phyloP scores from a whole-genome alignment of 208 protist genomes.

The Crithidia expoeki region DNA sequence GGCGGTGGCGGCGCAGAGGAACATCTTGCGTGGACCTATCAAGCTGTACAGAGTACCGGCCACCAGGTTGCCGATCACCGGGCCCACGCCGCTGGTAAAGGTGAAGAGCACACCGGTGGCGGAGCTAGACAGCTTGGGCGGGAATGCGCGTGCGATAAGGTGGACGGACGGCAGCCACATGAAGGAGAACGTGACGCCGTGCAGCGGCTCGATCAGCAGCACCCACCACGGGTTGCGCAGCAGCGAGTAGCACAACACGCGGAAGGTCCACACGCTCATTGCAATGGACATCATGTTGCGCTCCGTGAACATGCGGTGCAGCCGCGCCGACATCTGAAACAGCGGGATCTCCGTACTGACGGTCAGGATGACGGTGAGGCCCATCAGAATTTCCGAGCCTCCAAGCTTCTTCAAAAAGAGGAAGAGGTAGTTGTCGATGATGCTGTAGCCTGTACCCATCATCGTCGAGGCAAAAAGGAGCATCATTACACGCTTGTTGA shows the following conservation, averaged over 20 bases:
- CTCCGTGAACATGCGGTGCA: constrained; percentile 48
- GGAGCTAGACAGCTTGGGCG: constrained; percentile 44
- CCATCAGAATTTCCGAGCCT: too few relatives aligned
- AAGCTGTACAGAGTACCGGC: constrained; percentile 57
- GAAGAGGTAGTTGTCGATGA: too few relatives aligned
- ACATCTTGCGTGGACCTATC: constrained; percentile 55
- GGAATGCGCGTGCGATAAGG: constrained; percentile 47
- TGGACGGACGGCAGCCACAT: constrained; percentile 66
- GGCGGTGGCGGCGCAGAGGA: constrained; percentile 33
- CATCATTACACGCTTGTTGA: too few relatives aligned
- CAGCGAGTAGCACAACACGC: constrained; percentile 64
- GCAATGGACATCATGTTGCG: constrained; percentile 60
- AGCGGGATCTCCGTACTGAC: too few relatives aligned
- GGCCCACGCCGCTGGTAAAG: constrained; percentile 54
- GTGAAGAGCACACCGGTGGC: constrained; percentile 64
- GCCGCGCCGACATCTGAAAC: constrained; percentile 42
- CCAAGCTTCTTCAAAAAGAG: too few relatives aligned
- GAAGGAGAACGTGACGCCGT: constrained; percentile 73
- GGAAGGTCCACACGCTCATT: constrained; percentile 52
- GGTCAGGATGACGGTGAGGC: too few relatives aligned
- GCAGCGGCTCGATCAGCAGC: constrained; percentile 71
- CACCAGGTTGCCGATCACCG: constrained; percentile 59
- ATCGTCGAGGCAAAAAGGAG: too few relatives aligned
- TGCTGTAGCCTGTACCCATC: too few relatives aligned
- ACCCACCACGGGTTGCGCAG: constrained; percentile 65